These are phyloP conservation scores for Cyberlindnera saturnus DNA, from an alignment of 805 yeast species.

Conservation along the genomic window DNA sequence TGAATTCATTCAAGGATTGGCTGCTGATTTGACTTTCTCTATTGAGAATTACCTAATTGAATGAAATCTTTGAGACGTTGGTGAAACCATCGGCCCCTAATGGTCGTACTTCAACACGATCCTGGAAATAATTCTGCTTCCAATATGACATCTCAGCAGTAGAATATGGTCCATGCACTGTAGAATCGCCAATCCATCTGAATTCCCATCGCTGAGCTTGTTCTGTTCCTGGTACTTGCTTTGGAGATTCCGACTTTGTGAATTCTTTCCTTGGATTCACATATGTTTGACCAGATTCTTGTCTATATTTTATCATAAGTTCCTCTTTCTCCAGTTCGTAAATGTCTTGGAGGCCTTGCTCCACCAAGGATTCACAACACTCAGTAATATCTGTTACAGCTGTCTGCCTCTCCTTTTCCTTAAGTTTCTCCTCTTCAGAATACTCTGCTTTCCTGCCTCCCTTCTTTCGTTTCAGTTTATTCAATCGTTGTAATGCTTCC, in stretches of 20 bases:
- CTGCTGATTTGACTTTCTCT: conserved; percentile 60
- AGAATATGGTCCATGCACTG: conserved; percentile 47
- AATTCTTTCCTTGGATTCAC: conserved; percentile 18
- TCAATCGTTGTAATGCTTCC: conserved; percentile 45
- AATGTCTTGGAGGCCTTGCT: conserved; percentile 35
- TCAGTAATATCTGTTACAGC: conserved; percentile 40
- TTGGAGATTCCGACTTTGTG: neutral
- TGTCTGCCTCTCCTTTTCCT: conserved; percentile 19
- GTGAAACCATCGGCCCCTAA: conserved; percentile 14
- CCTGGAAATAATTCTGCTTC: conserved; percentile 42
- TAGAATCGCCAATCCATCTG: conserved; percentile 37
- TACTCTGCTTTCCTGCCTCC: conserved; percentile 11
- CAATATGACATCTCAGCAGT: conserved; percentile 43
- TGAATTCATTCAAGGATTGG: conserved; percentile 53
- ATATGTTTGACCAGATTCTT: conserved; percentile 36
- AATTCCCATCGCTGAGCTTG: conserved; percentile 40
- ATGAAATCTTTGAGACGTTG: conserved; percentile 5
- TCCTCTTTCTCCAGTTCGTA: conserved; percentile 56
- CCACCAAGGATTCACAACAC: conserved; percentile 37
- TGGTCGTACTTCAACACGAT: conserved; percentile 35
- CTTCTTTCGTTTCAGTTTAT: conserved; percentile 15
- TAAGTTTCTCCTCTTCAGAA: conserved; percentile 11
- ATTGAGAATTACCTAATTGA: conserved; percentile 54
- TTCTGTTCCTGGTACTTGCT: neutral
- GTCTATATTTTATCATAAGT: conserved; percentile 37